Base-by-base conservation (phyloP, 2,329 filamentous ascomycete species). In the Aureobasidium leucospermi region DNA sequence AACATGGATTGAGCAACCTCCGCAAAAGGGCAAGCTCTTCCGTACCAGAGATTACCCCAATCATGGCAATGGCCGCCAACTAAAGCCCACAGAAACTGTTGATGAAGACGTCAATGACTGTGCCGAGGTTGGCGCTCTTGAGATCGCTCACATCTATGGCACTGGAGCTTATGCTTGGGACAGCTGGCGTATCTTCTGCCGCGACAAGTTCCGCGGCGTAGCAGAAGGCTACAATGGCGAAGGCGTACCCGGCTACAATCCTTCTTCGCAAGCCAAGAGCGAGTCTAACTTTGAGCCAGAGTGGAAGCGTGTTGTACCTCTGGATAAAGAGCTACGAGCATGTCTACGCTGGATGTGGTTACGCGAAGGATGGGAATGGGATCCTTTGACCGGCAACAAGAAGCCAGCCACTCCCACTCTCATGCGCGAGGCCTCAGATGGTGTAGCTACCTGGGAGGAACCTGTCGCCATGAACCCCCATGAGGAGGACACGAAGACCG, bases 261-360 rank as follows among this genome's bases (percentile, higher is more conserved):
- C 46, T 5, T 7, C n/a, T 48, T 67, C 9, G 76, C 31, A 45
- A 19, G 78, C 19, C 23, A 41, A 16, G 7, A n/a, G 36, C n/a
- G 10, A 39, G 4, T 58, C 60, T 4, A 65, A 31, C 13, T 90
- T 92, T 68, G 85, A 90, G 66, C 89, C 90, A 0, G 92, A 96
- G 72, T 96, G 92, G 92, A 94, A 91, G 81, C 82, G 89, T 3
- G 90, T 96, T 1, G 70, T 88, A 51, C 90, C 92, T 0, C 75
- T 79, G 45, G 92, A 96, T 72, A 96, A 96, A 74, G 92, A 96
- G 72, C 76, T 96, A n/a, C 81, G 89, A 45, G 90, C 90, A 0
- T 96, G 85, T 74, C 73, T 96, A 67, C 81, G 87, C 41, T 96
- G 92, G 91, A 89, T 91, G 84, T 96, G 92, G 91, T 82, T 94